Conservation (phyloP, 768 basidiomycete species). For the Coprinopsis marcescibilis region DNA sequence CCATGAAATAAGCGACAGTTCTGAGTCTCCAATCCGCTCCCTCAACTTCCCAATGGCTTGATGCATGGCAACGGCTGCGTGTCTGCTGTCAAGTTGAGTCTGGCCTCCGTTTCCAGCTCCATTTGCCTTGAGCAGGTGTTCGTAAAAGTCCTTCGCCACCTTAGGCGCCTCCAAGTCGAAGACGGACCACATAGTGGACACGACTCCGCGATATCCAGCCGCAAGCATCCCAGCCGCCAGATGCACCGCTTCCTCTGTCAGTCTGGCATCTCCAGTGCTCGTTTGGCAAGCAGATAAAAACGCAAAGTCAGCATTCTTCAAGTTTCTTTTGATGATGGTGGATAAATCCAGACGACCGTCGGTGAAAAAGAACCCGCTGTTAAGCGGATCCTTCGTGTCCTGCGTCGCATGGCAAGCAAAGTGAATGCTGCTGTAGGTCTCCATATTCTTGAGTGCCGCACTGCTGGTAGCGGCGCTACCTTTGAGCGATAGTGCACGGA, state of each 20-base stretch:
- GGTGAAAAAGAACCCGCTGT: conserved; percentile 20
- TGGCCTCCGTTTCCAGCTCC: no score
- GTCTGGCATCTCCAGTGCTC: no score
- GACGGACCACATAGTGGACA: conserved; percentile 16
- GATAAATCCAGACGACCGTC: conserved; percentile 16
- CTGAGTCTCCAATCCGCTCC: no score
- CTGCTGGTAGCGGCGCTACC: neutral
- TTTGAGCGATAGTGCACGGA: neutral
- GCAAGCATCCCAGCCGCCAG: conserved; percentile 15
- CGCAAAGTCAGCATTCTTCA: conserved; percentile 19
- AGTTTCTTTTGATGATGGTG: conserved; percentile 14
- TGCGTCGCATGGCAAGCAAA: conserved; percentile 30
- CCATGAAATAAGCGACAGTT: no score
- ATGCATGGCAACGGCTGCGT: no score
- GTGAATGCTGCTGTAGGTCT: conserved; percentile 18
- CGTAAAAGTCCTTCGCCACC: conserved; percentile 9
- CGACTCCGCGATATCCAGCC: conserved; percentile 12
- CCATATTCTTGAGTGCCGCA: neutral
- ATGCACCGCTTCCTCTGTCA: no score
- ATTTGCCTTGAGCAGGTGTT: no score
- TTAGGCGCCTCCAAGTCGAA: conserved; percentile 8
- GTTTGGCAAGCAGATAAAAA: conserved; percentile 36
- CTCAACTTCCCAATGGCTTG: no score
- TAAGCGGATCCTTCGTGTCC: conserved; percentile 18
- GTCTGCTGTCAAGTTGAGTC: no score